Evolutionary conservation across 306 rosid genomes (phyloP), one percentile per base, ranked within the genome.

Genomic region (Dalbergia cochinchinensis): DNA sequence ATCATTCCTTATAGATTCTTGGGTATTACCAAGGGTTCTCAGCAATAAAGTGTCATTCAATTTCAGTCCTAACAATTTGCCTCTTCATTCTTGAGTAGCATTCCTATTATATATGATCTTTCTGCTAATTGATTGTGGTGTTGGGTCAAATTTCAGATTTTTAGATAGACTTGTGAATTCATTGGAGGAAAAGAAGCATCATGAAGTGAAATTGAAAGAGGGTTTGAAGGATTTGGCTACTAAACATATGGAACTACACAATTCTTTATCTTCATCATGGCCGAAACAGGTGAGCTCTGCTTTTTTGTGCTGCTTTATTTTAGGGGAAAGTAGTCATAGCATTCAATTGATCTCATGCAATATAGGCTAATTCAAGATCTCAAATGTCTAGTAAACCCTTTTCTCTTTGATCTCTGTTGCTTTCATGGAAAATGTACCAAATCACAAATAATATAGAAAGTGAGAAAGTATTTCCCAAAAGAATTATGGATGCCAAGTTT

Each of bases 171-270:
- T 94, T 47, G 97, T 90, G 19, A 87, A 88, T 74, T 88, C 92
- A 78, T 79, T 94, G 76, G 99, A 89, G 88, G 97, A 90, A 83
- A 94, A 94, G 90, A 92, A 91, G 83, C 95, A 85, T 82, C 97
- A 89, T 72, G 97, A 94, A 85, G 89, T 89, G 77, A 94, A 89
- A 89, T 78, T 91, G 91, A 92, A 89, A 80, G 99, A 92, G 15
- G 90, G 99, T 62, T 84, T 94, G 87, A 90, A 88, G 88, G 95
- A 88, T 82, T 84, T 92, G 86, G 89, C 91, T 81, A 73, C 85
- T 54, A 94, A 88, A 82, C 94, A 92, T 73, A 92, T 92, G 97
- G 97, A 91, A 81, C 88, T 94, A 74, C 97, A 94, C 20, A 94
- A 94, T 70, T 90, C 97, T n/a, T 83, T 94, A 75, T 90, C 99